Evolutionary conservation across 495 filamentous ascomycete species (phyloP), one percentile per base, ranked within the genome.

Genomic region (Aspergillus bridgeri): DNA sequence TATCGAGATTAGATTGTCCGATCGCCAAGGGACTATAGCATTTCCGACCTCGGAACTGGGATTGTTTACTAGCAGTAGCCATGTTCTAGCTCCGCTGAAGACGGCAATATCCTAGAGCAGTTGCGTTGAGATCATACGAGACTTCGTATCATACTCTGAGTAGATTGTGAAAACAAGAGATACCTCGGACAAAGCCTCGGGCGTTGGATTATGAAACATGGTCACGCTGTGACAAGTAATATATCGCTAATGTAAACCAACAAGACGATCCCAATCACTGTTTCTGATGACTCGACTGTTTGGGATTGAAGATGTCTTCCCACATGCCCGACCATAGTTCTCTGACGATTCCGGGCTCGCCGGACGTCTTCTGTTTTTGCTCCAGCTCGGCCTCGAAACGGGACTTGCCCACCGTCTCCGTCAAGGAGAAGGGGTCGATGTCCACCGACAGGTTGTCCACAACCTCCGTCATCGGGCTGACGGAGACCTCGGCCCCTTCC

Each of bases 401-500:
- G 18, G 78, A 79, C 54, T 72, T 73, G 2, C 69, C 71, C 9
- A 82, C 79, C 47, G 76, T 67, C 55, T 81, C 79, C 15, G 82
- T 83, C 59, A 86, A 66, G 46, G 78, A 79, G 64, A 82, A 83
- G 20, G 81, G 83, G 65, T 84, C 81, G 45, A 87, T 71, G 22
- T 84, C 77, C 42, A 80, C 60, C 6, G 78, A 69, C 68, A 76
- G 69, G 56, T 84, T 86, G 64, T 88, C 84, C 23, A 78, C 74
- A 19, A 84, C 79, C 60, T 86, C 85, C 51, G 73, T 75, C 79
- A 86, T 81, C 19, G 82, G 74, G 48, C 78, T 79, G 61, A 75
- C 75, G 21, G 74, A 63, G 63, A 84, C 74, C 60, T 83, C 81
- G 20, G 80, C 73, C 42, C 77, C 73, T 55, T 78, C 72, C 42